Base-by-base conservation (phyloP, 2,329 filamentous ascomycete species). In the Mollisia scopiformis region DNA sequence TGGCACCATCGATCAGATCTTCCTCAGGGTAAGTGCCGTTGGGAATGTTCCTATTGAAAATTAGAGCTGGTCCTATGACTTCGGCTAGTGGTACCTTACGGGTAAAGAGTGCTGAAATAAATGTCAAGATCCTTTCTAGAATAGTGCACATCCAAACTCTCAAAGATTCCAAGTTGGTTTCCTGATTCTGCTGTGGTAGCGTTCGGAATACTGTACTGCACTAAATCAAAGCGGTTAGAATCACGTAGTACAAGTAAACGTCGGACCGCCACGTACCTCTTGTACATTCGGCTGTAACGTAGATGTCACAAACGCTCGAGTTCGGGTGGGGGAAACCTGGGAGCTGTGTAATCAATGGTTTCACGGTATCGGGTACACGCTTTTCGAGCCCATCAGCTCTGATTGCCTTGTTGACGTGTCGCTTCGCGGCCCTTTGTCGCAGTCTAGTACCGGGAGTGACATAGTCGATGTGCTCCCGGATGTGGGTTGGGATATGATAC, bases 361-460 rank as follows among this genome's bases (percentile, higher is more conserved):
- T 55, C 13, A 58, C 54, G 16, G 46, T 58, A 41, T 25, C 37
- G 4, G n/a, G 6, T n/a, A 51, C 27, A 2, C 58, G 56, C 33
- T 64, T 64, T 21, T 61, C 31, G 14, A 66, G 51, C 16, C 46
- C 60, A 14, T 23, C 37, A 7, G 51, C 61, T 50, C 57, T 55
- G n/a, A n/a, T n/a, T n/a, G n/a, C n/a, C n/a, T n/a, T n/a, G n/a
- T n/a, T n/a, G n/a, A n/a, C n/a, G n/a, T 19, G 30, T 19, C 19
- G 27, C 47, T 64, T 71, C 56, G 65, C 62, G 21, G 59, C 65
- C 37, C 66, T 66, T 47, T 55, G 62, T 33, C 63, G 69, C 57
- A 85, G 75, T 62, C 81, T 82, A 63, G 84, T 78, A 16, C 82
- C 82, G 0, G 83, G 83, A 0, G 80, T 85, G 37, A 86, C 79